Base-by-base conservation (phyloP, 257 asterid species). In the Solanum microdontum region DNA sequence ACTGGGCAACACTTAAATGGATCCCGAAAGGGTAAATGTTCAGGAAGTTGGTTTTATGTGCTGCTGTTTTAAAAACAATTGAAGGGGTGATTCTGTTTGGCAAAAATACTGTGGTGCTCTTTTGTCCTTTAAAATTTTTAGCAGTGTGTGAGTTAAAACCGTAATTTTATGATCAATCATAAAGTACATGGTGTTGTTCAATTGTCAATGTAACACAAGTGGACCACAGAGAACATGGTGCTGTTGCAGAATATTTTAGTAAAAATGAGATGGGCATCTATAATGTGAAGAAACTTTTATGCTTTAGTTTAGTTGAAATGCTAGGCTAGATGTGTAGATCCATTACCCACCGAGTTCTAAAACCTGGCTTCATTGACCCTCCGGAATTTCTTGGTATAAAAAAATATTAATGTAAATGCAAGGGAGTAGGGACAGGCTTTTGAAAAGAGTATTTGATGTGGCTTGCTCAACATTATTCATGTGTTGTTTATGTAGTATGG, bases 401-500 rank as follows among this genome's bases (percentile, higher is more conserved):
- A 73, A 33, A 72, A 70, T 51, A 51, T 51, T 51, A 51, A 4
- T 4, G 80, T 13, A 19, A 73, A 34, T 34, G 8, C 28, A 19
- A 34, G 21, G 58, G 55, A 48, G 60, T 48, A 2, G 60, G 60
- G 9, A 10, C 21, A 17, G 58, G 58, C 58, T 37, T 76, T 37
- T 10, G 80, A n/a, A 62, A 4, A 23, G 24, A 37, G 33, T 45
- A 32, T 32, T 32, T 86, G 33, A 48, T 51, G 23, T 51, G 60
- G 60, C 60, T 64, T 84, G 11, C 84, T 77, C 86, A 74, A 84
- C 86, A 85, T 89, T 75, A 91, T 88, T 90, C 51, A 87, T 48
- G 83, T 89, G 84, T 91, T 91, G 84, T 88, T 89, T 89, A 82
- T 95, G 95, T 98, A 97, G 99, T 89, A 92, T 95, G 91, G 99